Base-by-base conservation (phyloP, 257 asterid genomes). In the Solanum bulbocastanum region DNA sequence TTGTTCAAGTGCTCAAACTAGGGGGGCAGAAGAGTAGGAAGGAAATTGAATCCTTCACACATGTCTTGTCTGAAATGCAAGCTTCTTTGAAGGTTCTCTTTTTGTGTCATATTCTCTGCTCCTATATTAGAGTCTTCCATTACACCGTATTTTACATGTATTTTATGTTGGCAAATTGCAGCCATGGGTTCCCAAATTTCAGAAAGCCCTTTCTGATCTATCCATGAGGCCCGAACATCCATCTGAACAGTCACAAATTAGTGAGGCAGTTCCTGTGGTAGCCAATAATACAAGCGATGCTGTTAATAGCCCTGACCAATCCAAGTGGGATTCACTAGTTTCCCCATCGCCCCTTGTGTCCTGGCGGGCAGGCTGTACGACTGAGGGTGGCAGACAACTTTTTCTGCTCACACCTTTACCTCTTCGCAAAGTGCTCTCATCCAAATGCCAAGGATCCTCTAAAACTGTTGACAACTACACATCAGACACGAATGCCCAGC, bases 271-370 rank as follows among this genome's bases (percentile, higher is more conserved):
- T 83, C 86, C 87, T 49, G 75, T 86, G 40, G 73, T 76, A 18
- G 88, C 85, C 81, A 90, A 93, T 33, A 88, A 76, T 83, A 39
- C 35, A 72, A 86, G 52, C 52, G 76, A 79, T 44, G 87, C 42
- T 86, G 78, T 85, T 73, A 92, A 92, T 89, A 94, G 98, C 91
- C 99, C 97, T 36, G 93, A 89, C 86, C 90, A 83, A 89, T 91
- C 93, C 79, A 93, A 93, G 88, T 88, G 91, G 93, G 98, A 94
- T 75, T 92, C 96, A 22, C 94, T 94, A 12, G 90, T 97, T 90
- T 97, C 98, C 58, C 97, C 99, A 82, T 97, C 99, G 25, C 99
- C 99, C 58, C 95, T 97, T 8, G 99, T 97, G 42, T 95, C 99
- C 14, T 95, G 99, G 99, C 90, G 95, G 71, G 96, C 94, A 42